Percentiles rank a stretch among this genome's conserved stretches.
These are phyloP conservation scores for Ilyonectria sp. DNA, from an alignment of 2,329 filamentous ascomycete species.

Conservation along the genomic window DNA sequence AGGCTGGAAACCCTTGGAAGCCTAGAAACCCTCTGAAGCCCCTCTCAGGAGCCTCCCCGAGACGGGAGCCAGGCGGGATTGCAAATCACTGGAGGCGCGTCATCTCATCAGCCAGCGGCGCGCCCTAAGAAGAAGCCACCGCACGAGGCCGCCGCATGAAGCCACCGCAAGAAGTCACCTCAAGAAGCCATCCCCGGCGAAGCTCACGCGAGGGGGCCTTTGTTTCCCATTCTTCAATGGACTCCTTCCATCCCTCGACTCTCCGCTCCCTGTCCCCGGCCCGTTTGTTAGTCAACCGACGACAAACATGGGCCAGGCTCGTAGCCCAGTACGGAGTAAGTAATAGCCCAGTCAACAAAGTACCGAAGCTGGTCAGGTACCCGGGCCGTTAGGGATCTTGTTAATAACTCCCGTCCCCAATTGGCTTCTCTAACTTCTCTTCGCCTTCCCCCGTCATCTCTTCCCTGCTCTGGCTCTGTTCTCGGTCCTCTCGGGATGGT, in stretches of 20 bases:
- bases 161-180: too few relatives aligned
- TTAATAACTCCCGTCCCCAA: constrained; percentile 28
- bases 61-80: constrained; percentile 1
- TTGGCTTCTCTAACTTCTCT: constrained; percentile 14
- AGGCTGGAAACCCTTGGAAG: not conserved
- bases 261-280: constrained; percentile 21
- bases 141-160: not conserved
- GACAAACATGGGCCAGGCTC: constrained; percentile 22
- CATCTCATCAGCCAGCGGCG: not conserved
- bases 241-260: constrained; percentile 19
- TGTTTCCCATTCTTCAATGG: constrained; percentile 7
- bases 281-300: constrained; percentile 18
- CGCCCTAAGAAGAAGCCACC: not conserved
- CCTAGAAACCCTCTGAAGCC: not conserved
- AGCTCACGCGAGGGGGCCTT: not conserved
- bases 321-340: constrained; percentile 5
- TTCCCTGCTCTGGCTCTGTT: not conserved
- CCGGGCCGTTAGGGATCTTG: constrained; percentile 7
- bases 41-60: not conserved
- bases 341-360: constrained; percentile 15
- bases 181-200: not conserved
- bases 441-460: not conserved
- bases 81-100: not conserved
- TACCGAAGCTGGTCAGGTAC: constrained; percentile 6
- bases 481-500: not conserved